Evolutionary conservation across 1,284 basidiomycete species (phyloP).

Genomic region (Heimioporus retisporus): DNA sequence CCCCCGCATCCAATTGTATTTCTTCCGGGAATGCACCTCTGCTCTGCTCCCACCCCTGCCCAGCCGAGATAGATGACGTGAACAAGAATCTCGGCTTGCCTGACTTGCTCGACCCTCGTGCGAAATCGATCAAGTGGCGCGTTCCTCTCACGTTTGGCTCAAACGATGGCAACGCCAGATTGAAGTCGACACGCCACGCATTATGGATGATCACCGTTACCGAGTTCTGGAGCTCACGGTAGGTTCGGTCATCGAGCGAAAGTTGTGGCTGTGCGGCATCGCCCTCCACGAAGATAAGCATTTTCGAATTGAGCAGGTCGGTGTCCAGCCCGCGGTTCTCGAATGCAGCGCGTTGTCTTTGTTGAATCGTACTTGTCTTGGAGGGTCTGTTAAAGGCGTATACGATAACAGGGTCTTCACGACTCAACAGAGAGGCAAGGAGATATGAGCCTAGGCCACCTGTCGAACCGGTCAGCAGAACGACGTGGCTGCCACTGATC

Average conservation of each 20-base stretch:
- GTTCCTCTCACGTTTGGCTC: not conserved
- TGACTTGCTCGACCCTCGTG: not conserved
- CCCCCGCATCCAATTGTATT: constrained; percentile 19
- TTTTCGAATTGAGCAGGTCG: not conserved
- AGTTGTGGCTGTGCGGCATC: not conserved
- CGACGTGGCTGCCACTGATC: not conserved
- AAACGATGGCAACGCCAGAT: not conserved
- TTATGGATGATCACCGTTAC: not conserved
- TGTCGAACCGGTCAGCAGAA: not conserved
- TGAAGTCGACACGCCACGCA: not conserved
- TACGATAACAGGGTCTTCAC: not conserved
- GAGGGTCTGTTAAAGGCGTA: not conserved
- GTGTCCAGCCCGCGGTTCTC: not conserved
- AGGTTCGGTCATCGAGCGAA: not conserved
- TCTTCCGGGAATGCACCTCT: constrained; percentile 29
- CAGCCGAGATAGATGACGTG: not conserved
- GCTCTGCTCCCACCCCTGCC: not conserved
- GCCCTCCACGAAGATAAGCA: not conserved
- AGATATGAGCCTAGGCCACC: not conserved
- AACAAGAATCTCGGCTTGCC: not conserved
- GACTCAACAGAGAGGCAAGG: not conserved
- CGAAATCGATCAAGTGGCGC: not conserved
- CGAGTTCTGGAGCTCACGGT: not conserved
- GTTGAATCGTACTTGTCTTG: not conserved
- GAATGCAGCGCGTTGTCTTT: not conserved